Percentiles rank a stretch among this genome's conserved stretches.
Conservation (phyloP, 2,329 filamentous ascomycete species). For the Ceratocystis diversiconidia region DNA sequence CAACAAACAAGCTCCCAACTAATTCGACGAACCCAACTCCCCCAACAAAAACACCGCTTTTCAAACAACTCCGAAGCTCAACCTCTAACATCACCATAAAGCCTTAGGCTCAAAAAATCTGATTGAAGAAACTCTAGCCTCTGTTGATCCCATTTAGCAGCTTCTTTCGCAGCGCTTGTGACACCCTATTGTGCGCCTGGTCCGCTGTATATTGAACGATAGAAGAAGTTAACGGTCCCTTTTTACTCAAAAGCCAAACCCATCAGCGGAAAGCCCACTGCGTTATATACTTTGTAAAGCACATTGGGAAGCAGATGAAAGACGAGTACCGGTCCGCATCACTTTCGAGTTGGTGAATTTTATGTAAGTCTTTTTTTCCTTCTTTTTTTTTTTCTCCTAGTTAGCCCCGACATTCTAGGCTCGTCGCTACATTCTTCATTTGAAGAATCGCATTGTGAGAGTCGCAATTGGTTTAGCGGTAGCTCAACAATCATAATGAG, state of each 20-base stretch:
- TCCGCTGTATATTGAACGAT: too few relatives aligned
- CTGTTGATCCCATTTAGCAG: not conserved
- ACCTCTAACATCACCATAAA: not conserved
- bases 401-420: not conserved
- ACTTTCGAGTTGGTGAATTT: not conserved
- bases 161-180: too few relatives aligned
- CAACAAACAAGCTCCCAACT: too few relatives aligned
- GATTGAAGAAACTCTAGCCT: too few relatives aligned
- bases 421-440: not conserved
- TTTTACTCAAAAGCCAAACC: not conserved
- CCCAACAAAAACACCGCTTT: not conserved
- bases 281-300: not conserved
- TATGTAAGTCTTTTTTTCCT: not conserved
- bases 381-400: not conserved
- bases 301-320: not conserved
- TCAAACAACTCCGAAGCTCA: not conserved
- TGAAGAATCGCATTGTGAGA: not conserved
- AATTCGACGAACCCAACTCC: not conserved
- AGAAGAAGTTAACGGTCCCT: too few relatives aligned
- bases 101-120: not conserved
- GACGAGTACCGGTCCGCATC: not conserved
- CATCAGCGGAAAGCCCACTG: not conserved
- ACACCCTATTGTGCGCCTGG: too few relatives aligned
- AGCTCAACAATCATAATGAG: not conserved
- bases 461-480: not conserved